Conservation (phyloP, 192 early-diverging fungal genomes). For the Funneliformis mosseae region DNA sequence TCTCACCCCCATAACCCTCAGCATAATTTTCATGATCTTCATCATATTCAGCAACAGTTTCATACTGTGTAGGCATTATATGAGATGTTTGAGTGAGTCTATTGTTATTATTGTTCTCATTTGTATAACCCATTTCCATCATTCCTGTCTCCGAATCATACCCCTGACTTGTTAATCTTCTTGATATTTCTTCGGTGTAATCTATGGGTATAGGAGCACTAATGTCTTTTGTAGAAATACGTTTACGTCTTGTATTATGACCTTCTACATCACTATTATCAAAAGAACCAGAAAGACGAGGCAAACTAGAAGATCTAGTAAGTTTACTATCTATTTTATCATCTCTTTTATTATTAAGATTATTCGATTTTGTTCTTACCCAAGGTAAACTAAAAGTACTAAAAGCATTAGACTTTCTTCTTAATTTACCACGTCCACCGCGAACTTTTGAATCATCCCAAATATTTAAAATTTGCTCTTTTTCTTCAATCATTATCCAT, state of each 20-base stretch:
- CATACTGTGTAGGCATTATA: not conserved
- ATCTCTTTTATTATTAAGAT: not conserved
- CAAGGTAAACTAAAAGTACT: constrained; percentile 25
- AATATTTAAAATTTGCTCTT: constrained; percentile 15
- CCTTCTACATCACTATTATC: not conserved
- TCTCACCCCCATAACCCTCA: not conserved
- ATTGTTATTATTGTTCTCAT: not conserved
- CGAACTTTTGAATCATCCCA: not conserved
- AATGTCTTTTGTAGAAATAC: not conserved
- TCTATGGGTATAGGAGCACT: not conserved
- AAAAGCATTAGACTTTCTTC: not conserved
- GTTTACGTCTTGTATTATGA: not conserved
- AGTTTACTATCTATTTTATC: not conserved
- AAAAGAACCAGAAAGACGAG: not conserved
- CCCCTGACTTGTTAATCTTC: not conserved
- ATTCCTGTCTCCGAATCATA: not conserved
- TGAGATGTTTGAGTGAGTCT: not conserved
- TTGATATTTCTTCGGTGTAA: not conserved
- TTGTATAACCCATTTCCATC: not conserved
- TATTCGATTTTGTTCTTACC: not conserved
- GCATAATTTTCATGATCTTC: not conserved
- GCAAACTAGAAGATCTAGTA: not conserved
- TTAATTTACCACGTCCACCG: not conserved
- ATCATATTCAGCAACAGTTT: not conserved
- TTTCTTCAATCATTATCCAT: constrained; percentile 35